Conservation (phyloP, 2,329 filamentous ascomycete genomes). For the Fusarium fujikuroi region DNA sequence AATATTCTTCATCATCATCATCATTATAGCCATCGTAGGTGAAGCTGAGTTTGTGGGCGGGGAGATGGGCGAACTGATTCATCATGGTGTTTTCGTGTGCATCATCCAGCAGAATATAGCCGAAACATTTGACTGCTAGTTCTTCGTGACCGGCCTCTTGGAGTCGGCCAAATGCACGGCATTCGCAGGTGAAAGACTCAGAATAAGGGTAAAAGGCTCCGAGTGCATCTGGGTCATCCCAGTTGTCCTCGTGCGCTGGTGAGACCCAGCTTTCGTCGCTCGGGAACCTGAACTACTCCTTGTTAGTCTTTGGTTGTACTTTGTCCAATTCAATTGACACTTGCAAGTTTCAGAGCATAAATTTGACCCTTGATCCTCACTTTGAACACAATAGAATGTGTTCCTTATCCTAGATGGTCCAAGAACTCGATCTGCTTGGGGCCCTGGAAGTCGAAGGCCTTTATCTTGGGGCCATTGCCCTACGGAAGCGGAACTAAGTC, state of each 20-base stretch:
- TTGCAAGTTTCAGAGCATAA: not conserved
- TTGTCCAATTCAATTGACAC: not conserved
- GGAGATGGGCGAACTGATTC: not conserved
- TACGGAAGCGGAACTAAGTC: constrained; percentile 4
- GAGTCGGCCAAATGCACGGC: not conserved
- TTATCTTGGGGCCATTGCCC: not conserved
- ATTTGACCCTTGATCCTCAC: not conserved
- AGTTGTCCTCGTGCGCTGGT: not conserved
- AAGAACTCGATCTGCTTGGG: constrained; percentile 2
- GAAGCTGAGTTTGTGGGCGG: not conserved
- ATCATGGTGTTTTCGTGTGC: not conserved
- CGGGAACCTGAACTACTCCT: not conserved
- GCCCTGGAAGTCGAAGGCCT: constrained; percentile 1
- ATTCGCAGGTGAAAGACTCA: not conserved
- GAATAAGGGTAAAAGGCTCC: not conserved
- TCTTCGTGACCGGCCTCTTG: constrained; percentile 1
- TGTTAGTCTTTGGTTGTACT: not conserved
- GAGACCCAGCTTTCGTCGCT: not conserved
- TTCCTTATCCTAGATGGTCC: not conserved
- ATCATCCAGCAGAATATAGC: not conserved
- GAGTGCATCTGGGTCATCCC: not conserved
- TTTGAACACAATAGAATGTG: not conserved
- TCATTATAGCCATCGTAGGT: not conserved
- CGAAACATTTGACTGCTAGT: constrained; percentile 1
- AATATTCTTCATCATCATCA: not conserved